Percentiles rank a stretch among this genome's conserved stretches.
These are phyloP conservation scores for Mesembryanthemum crystallinum DNA, from an alignment of 148 eudicot genomes.

Conservation along the genomic window DNA sequence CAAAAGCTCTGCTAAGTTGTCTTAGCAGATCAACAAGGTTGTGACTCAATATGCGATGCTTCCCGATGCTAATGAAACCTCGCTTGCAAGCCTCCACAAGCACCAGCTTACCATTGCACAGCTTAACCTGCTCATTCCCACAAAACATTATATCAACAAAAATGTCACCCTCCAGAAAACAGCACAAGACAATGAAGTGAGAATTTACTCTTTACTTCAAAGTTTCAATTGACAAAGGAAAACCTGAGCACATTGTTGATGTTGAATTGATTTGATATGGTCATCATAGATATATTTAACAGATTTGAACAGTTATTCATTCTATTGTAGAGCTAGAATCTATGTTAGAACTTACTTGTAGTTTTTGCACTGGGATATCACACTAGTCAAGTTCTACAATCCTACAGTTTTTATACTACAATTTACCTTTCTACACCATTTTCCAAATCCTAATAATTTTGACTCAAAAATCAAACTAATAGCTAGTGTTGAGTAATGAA, in stretches of 20 bases:
- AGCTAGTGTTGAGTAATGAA: neutral
- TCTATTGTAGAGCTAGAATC: neutral
- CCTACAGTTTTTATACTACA: too few species aligned
- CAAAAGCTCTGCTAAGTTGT: conserved; percentile 91
- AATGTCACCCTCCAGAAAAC: neutral
- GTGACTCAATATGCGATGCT: conserved; percentile 83
- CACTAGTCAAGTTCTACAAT: too few species aligned
- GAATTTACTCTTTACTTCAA: neutral
- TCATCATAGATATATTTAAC: neutral
- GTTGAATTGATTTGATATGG: neutral
- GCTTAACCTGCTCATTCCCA: conserved; percentile 61
- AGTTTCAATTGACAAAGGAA: neutral
- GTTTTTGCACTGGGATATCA: too few species aligned
- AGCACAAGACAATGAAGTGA: neutral
- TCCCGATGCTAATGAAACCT: conserved; percentile 76
- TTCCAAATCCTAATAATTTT: neutral
- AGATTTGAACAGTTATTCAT: neutral
- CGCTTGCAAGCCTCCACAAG: conserved; percentile 79
- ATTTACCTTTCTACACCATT: neutral
- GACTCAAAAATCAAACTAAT: neutral
- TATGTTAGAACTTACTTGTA: too few species aligned
- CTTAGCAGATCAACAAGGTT: conserved; percentile 90
- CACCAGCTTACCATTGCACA: conserved; percentile 86
- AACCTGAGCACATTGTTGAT: neutral
- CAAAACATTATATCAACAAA: conserved; percentile 11